Evolutionary conservation across 148 eudicot genomes (phyloP).

Genomic region (Drosera capensis): DNA sequence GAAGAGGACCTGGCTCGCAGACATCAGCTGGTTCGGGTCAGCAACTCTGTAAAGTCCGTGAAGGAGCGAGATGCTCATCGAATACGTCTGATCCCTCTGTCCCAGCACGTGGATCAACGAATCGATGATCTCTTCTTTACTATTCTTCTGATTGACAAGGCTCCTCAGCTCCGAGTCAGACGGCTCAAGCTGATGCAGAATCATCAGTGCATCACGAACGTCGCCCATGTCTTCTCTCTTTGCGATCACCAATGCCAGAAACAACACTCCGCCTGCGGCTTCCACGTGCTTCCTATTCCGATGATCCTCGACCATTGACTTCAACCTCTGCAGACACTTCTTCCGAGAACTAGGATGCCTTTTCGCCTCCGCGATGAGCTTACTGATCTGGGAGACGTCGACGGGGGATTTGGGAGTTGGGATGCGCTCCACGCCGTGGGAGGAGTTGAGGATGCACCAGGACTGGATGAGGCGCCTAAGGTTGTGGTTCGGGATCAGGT

Average conservation of each 20-base stretch:
- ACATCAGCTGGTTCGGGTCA: conserved; percentile 26
- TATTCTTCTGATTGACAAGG: conserved; percentile 5
- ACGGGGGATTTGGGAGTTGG: conserved; percentile 60
- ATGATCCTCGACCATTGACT: conserved; percentile 15
- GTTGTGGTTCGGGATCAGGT: conserved; percentile 64
- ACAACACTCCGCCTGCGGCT: conserved; percentile 25
- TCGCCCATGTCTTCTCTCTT: conserved; percentile 6
- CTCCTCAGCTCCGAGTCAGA: conserved; percentile 9
- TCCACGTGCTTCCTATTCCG: conserved; percentile 21
- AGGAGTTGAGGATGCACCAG: conserved; percentile 69
- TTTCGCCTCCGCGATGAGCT: conserved; percentile 33
- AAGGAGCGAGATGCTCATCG: conserved; percentile 25
- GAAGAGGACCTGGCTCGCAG: conserved; percentile 13
- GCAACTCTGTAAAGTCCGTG: conserved; percentile 26
- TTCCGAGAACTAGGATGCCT: conserved; percentile 14
- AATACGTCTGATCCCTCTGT: conserved; percentile 14
- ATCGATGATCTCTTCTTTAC: conserved; percentile 15
- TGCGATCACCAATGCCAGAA: conserved; percentile 17
- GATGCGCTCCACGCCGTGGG: conserved; percentile 46
- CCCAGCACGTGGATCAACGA: conserved; percentile 20
- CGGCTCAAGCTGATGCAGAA: conserved; percentile 24
- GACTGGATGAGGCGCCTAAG: conserved; percentile 88
- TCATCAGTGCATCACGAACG: conserved; percentile 28
- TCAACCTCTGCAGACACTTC: conserved; percentile 25
- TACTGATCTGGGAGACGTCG: conserved; percentile 23